Percentiles rank a stretch among this genome's conserved stretches.
Evolutionary conservation across 768 basidiomycete genomes (phyloP).

Genomic region (Chiua virens): DNA sequence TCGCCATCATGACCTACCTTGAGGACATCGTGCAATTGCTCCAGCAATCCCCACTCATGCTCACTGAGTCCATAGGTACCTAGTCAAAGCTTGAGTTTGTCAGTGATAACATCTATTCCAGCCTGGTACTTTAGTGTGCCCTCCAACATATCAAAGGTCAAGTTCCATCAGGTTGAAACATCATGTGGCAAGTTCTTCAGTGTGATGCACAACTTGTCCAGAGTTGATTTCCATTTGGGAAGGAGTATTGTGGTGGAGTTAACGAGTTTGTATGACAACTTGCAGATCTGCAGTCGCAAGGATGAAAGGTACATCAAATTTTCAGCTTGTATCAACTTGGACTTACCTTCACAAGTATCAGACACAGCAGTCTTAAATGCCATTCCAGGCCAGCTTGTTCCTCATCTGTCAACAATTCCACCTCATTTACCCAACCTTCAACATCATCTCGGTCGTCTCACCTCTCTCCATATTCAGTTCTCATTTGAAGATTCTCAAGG

Average conservation of each 20-base stretch:
- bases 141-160: conserved; percentile 23
- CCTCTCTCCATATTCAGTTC: too few relatives aligned
- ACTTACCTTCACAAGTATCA: conserved; percentile 7
- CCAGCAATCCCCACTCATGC: conserved; percentile 35
- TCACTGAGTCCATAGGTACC: conserved; percentile 24
- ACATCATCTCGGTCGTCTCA: not conserved
- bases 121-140: conserved; percentile 17
- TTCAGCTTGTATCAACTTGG: too few relatives aligned
- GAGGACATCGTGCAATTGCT: conserved; percentile 31
- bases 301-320: too few relatives aligned
- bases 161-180: conserved; percentile 19
- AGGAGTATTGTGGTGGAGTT: too few relatives aligned
- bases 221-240: too few relatives aligned
- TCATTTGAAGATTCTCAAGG: not conserved
- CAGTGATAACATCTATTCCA: conserved; percentile 23
- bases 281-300: too few relatives aligned
- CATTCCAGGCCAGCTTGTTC: conserved; percentile 16
- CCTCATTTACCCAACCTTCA: conserved; percentile 17
- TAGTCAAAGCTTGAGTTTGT: conserved; percentile 12
- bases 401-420: conserved; percentile 6
- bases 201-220: too few relatives aligned
- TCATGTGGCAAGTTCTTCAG: conserved; percentile 2
- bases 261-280: too few relatives aligned
- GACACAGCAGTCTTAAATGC: not conserved
- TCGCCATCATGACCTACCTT: conserved; percentile 34